These are phyloP conservation scores for Achaetomium macrosporum DNA, from an alignment of 2,329 filamentous ascomycete species.

Conservation along the genomic window DNA sequence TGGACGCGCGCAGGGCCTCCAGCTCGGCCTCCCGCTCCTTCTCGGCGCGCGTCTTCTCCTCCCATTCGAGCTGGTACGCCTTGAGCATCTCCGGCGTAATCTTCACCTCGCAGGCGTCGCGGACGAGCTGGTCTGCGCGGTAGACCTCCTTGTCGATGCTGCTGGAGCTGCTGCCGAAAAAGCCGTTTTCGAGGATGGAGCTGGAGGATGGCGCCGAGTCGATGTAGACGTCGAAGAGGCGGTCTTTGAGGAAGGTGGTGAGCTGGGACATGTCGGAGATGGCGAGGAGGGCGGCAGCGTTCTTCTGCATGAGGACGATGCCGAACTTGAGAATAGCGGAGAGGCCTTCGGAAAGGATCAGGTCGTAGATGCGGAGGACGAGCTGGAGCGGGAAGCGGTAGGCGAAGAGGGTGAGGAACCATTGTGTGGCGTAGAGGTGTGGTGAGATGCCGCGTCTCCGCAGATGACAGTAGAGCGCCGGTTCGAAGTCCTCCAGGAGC, in stretches of 20 bases:
- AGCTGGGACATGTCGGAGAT: conserved; percentile 91
- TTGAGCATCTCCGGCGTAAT: conserved; percentile 78
- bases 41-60: conserved; percentile 78
- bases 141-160: conserved; percentile 93
- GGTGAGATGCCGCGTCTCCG: conserved; percentile 81
- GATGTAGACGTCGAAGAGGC: conserved; percentile 93
- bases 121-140: conserved; percentile 85
- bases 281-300: conserved; percentile 65
- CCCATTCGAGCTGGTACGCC: conserved; percentile 80
- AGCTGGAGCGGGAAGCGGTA: conserved; percentile 96
- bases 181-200: conserved; percentile 90
- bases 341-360: conserved; percentile 88
- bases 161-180: conserved; percentile 90
- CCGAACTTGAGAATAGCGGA: conserved; percentile 93
- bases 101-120: conserved; percentile 83
- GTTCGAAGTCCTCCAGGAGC: conserved; percentile 86
- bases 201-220: conserved; percentile 88
- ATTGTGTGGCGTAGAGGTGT: conserved; percentile 94
- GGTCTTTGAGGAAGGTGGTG: conserved; percentile 87
- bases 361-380: conserved; percentile 91
- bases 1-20: conserved; percentile 62
- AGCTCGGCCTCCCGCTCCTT: conserved; percentile 79
- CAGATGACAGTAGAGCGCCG: conserved; percentile 90
- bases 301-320: conserved; percentile 94
- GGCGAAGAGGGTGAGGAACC: conserved; percentile 97